Conservation (phyloP, 2,329 filamentous ascomycete genomes). For the Colletotrichum australisinense region DNA sequence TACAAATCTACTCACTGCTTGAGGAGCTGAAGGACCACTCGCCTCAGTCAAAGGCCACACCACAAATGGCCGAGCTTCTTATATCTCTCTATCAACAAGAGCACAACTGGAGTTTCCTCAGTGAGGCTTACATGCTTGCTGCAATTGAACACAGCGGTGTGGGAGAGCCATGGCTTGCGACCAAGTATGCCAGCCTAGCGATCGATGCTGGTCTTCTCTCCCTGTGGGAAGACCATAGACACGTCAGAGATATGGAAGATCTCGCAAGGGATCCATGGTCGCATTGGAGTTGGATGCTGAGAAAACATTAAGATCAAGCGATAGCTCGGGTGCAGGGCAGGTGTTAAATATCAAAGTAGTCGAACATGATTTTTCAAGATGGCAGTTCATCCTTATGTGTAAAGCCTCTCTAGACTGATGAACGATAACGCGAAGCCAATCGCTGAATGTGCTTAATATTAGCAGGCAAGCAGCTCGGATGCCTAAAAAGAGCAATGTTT, state of each 20-base stretch:
- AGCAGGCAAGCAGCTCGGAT: background rate
- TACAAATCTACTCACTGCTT: constrained; percentile 45
- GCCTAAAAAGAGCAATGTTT: background rate
- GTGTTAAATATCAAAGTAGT: too few relatives aligned
- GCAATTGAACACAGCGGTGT: constrained; percentile 52
- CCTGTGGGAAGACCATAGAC: constrained; percentile 38
- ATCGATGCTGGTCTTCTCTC: constrained; percentile 47
- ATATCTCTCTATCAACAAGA: constrained; percentile 54
- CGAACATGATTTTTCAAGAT: too few relatives aligned
- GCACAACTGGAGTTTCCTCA: constrained; percentile 46
- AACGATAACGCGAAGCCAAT: too few relatives aligned
- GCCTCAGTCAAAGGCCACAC: constrained; percentile 44
- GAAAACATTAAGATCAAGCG: constrained; percentile 43
- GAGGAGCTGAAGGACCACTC: constrained; percentile 46
- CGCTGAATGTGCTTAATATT: too few relatives aligned
- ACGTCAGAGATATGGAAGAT: constrained; percentile 48
- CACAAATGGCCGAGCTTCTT: constrained; percentile 52
- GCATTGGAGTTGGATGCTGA: constrained; percentile 54
- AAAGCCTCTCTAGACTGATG: too few relatives aligned
- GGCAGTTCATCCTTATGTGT: too few relatives aligned
- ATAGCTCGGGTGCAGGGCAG: background rate
- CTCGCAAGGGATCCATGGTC: constrained; percentile 48
- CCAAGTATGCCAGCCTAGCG: constrained; percentile 50
- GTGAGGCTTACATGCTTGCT: constrained; percentile 51
- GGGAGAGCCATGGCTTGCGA: constrained; percentile 52